phyloP scores from a whole-genome alignment of 2,329 filamentous ascomycete species.

The Laburnicola sp. region DNA sequence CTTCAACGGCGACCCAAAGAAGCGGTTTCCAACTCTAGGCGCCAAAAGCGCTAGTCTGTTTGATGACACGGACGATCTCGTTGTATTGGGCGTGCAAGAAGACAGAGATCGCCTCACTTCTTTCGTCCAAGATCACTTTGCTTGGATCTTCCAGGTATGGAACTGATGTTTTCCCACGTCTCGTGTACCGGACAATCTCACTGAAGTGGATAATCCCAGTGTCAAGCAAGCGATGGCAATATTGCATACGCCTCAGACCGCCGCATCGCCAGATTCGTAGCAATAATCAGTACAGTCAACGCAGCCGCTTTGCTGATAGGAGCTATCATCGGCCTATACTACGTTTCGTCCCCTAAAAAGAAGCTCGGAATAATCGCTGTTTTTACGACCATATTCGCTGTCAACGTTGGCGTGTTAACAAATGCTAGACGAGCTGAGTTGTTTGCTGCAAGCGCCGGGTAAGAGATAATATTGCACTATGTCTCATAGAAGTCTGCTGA shows the following conservation, averaged over 20 bases:
- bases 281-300: slow-evolving; percentile 18
- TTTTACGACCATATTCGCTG: slow-evolving; percentile 22
- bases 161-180: background rate
- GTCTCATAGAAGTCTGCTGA: background rate
- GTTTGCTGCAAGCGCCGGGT: slow-evolving; percentile 22
- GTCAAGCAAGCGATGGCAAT: background rate
- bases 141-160: slow-evolving; percentile 17
- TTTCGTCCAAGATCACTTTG: slow-evolving; percentile 28
- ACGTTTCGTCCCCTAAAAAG: slow-evolving; percentile 9
- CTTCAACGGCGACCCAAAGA: background rate
- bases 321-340: slow-evolving; percentile 18
- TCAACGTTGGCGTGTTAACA: slow-evolving; percentile 18
- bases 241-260: slow-evolving; percentile 18
- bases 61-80: slow-evolving; percentile 21
- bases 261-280: slow-evolving; percentile 13
- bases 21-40: slow-evolving; percentile 15
- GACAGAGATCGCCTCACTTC: slow-evolving; percentile 27
- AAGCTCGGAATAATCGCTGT: slow-evolving; percentile 12
- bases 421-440: slow-evolving; percentile 22
- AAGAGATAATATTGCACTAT: background rate
- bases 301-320: slow-evolving; percentile 21
- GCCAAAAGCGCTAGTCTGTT: slow-evolving; percentile 13
- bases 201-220: too few species aligned
- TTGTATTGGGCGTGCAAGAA: slow-evolving; percentile 27
- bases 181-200: background rate